Base-by-base conservation (phyloP, 768 basidiomycete species). In the Amanita rimosa region DNA sequence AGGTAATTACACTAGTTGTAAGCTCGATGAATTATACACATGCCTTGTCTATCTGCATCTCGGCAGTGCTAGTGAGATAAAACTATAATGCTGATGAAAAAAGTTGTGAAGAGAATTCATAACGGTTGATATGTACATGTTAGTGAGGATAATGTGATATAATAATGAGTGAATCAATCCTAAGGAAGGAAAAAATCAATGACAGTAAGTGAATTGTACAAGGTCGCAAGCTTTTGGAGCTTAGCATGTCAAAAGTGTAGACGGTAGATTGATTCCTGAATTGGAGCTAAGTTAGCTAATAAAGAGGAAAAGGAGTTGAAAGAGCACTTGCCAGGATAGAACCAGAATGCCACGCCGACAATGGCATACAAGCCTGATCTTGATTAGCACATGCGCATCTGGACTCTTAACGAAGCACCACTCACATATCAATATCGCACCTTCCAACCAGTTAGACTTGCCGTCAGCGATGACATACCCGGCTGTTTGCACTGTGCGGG, bases 381-480 rank as follows among this genome's bases (percentile, higher is more conserved):
- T 17, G 16, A 19, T 35, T 4, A 17, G 29, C 34, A 43, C 7
- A 8, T 7, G n/a, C 13, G n/a, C 6, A 16, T 46, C 13, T 22
- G 29, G n/a, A 19, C 11, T 14, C 33, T 24, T 10, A 19, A 26
- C 4, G 46, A 27, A 13, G 13, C 13, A 17, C 1, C 42, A 70
- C 73, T 50, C 63, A 62, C 82, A 79, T 49, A 89, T 76, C n/a
- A 90, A 71, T 49, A 89, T 80, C 56, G 81, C 64, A 19, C 89
- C 90, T 63, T 95, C 92, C n/a, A 96, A 71, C 71, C 92, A 96
- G 62, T 94, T 95, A 24, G 83, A 87, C 59, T 80, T 85, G 10
- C 91, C 91, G 55, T 96, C 94, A 43, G 79, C 75, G 4, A 94
- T 76, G 17, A 84, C 81, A 58, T 87, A 89, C 58, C 85, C 88